Evolutionary conservation across 2,329 filamentous ascomycete genomes (phyloP).

Genomic region (Pezicula radicicola): DNA sequence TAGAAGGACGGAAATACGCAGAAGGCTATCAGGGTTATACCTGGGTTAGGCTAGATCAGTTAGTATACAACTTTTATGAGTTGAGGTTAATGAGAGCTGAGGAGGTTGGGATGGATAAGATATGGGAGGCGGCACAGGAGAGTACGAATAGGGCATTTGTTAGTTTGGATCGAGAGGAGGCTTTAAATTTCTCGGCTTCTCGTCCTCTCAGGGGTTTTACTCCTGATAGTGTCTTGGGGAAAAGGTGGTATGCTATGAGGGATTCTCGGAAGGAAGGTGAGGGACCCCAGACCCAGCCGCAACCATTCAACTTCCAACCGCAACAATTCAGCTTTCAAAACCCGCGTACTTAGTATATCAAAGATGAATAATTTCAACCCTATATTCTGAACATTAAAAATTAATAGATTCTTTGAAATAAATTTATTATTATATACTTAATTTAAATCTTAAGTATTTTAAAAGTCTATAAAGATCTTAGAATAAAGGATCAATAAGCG

Average conservation of each 20-base stretch:
- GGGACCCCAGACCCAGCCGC: too few species aligned
- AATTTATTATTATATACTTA: too few species aligned
- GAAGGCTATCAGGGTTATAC: background rate
- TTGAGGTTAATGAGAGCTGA: conserved; percentile 1
- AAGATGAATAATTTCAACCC: too few species aligned
- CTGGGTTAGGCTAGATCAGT: background rate
- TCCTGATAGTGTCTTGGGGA: background rate
- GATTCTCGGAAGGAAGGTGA: background rate
- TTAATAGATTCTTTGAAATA: background rate
- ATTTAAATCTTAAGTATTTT: too few species aligned
- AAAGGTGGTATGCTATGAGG: background rate
- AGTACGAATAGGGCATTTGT: conserved; percentile 5
- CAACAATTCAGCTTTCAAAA: too few species aligned
- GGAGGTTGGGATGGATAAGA: conserved; percentile 7
- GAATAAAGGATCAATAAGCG: too few species aligned
- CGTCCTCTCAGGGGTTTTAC: background rate
- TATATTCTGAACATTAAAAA: too few species aligned
- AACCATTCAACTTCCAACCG: too few species aligned
- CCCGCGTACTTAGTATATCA: too few species aligned
- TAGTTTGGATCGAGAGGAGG: conserved; percentile 5
- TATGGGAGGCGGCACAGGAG: conserved; percentile 4
- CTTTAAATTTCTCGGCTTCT: background rate
- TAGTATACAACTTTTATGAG: conserved; percentile 8
- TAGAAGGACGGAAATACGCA: background rate
- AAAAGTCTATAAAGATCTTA: too few species aligned